A percentile compares a stretch with the other conserved stretches of the same genome.
Evolutionary conservation across 345 rosid genomes (phyloP).

Genomic region (Lepidium africanum): DNA sequence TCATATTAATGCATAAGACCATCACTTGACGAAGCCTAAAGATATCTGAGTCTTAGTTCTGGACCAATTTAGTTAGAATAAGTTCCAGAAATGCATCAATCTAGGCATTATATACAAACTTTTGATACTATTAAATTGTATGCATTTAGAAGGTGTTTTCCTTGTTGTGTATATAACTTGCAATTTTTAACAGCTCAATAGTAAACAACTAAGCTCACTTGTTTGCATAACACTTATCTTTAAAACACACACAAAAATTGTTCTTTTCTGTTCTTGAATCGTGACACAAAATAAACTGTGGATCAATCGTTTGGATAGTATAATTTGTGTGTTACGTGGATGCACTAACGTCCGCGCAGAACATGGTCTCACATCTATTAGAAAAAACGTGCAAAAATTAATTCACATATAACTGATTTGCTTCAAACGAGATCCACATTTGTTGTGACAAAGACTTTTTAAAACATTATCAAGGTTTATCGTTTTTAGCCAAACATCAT

Average conservation of each 20-base stretch:
- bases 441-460: constrained; percentile 1
- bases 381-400: too few relatives aligned
- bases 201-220: neutral
- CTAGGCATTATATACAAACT: too few relatives aligned
- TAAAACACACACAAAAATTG: neutral
- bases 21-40: constrained; percentile 6
- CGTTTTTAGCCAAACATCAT: too few relatives aligned
- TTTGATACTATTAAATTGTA: neutral
- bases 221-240: neutral
- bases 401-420: too few relatives aligned
- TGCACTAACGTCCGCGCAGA: constrained; percentile 7
- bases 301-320: neutral
- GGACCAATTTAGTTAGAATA: neutral
- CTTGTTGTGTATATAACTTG: neutral
- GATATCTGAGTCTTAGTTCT: constrained; percentile 29
- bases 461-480: neutral
- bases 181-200: neutral
- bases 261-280: neutral
- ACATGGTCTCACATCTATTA: neutral
- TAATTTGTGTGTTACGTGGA: neutral
- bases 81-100: too few relatives aligned
- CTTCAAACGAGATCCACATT: constrained; percentile 17
- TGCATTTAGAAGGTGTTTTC: neutral
- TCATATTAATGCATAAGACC: constrained; percentile 34
- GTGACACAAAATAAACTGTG: neutral